Evolutionary conservation across 148 eudicot species (phyloP), one percentile per base, ranked within the genome.

Genomic region (Amaranthus hypochondriacus): DNA sequence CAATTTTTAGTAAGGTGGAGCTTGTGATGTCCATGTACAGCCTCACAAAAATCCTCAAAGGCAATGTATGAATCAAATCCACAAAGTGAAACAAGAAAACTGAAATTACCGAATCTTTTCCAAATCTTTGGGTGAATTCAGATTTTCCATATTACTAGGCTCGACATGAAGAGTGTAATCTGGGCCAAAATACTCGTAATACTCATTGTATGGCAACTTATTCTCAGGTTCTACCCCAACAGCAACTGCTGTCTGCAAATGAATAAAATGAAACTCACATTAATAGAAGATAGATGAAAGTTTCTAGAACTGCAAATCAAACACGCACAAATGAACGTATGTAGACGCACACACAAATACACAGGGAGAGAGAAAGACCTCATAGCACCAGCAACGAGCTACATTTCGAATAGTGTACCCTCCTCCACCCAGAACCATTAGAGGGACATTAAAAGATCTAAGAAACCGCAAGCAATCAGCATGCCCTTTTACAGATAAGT

Each of bases 321-420:
- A 73, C 44, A 12, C 9, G 71, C 47, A 55, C 46, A 55, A 28
- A 28, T 28, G 39, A 28, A 28, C 1, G 39, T 28, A 28, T 28
- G 2, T 28, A 28, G 39, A 28, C 53, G 4, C 28, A 5, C 18
- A 42, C 9, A 12, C 11, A 9, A 28, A 6, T 9, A 5, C 44
- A 44, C 10, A 57, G 44, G 14, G 42, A 54, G 53, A 68, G 79
- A 73, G 64, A 74, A 48, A 75, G 66, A 93, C 98, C 97, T 93
- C 98, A 81, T 93, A 93, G 81, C 97, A 91, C 98, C 98, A 93
- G 80, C 98, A 93, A n/a, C 98, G 92, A 49, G 98, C 98, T 62
- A 93, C 98, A 79, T 93, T 93, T 12, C 98, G 76, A 21, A 93
- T 91, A 4, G 97, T 93, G 78, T 91, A 93, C 49, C 98, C 98